Evolutionary conservation across 129 eudicot species (phyloP).

Genomic region (Gnaphalium uliginosum): DNA sequence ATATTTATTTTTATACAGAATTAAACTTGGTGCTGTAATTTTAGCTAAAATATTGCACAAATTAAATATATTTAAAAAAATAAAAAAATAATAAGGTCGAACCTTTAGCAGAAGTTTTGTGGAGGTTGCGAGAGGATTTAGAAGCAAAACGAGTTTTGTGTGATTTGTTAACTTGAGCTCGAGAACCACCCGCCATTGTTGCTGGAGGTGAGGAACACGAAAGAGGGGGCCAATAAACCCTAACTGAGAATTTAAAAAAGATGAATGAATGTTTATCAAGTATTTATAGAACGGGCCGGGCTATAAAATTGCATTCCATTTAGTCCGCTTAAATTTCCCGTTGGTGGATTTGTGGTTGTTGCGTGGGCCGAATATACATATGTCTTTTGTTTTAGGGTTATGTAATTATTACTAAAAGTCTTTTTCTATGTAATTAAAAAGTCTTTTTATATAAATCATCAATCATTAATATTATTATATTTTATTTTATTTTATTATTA

Average conservation of each 20-base stretch:
- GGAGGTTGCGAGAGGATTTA: slow-evolving; percentile 77
- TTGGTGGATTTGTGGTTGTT: neutral
- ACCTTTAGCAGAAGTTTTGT: slow-evolving; percentile 82
- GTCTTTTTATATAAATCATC: too few species aligned
- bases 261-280: neutral
- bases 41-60: neutral
- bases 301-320: neutral
- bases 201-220: neutral
- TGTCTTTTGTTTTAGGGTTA: too few species aligned
- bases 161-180: slow-evolving; percentile 73
- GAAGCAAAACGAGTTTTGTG: slow-evolving; percentile 95
- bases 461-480: too few species aligned
- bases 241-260: neutral
- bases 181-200: slow-evolving; percentile 71
- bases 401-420: too few species aligned
- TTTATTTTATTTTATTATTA: too few species aligned
- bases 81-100: neutral
- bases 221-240: neutral
- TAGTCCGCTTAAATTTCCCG: neutral
- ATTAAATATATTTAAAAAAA: neutral
- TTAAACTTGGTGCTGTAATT: neutral
- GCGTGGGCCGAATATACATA: neutral
- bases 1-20: too few species aligned
- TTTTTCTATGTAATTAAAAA: too few species aligned
- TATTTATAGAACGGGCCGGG: neutral